These are phyloP conservation scores for Salix dunnii DNA, from an alignment of 345 rosid genomes.

Conservation along the genomic window DNA sequence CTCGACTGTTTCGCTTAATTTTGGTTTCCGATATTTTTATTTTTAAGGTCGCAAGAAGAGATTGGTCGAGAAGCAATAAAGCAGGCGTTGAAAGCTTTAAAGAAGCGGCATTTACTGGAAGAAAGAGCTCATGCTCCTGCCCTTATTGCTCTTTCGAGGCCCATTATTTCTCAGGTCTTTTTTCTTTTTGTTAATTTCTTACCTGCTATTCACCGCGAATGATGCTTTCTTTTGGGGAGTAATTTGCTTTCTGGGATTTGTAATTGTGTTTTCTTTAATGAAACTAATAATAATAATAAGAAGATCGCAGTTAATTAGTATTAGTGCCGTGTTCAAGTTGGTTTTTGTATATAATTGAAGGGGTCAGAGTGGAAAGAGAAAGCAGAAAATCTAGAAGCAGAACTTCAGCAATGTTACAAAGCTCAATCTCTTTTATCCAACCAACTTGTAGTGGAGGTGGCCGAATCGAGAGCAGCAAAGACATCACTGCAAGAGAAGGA, in stretches of 20 bases:
- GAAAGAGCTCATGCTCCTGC: slow-evolving; percentile 95
- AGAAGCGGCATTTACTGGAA: slow-evolving; percentile 80
- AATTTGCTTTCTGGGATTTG: not conserved
- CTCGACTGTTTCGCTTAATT: not conserved
- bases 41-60: slow-evolving; percentile 35
- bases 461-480: slow-evolving; percentile 70
- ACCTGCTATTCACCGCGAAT: not conserved
- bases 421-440: slow-evolving; percentile 89
- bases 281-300: too few relatives aligned
- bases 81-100: slow-evolving; percentile 76
- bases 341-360: slow-evolving; percentile 28
- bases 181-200: not conserved
- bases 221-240: not conserved
- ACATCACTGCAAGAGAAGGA: slow-evolving; percentile 71
- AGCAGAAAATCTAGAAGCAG: slow-evolving; percentile 63
- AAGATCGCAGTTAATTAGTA: too few relatives aligned
- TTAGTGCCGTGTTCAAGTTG: too few relatives aligned
- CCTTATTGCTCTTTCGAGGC: slow-evolving; percentile 66
- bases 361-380: slow-evolving; percentile 97
- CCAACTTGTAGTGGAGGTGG: slow-evolving; percentile 85
- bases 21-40: not conserved
- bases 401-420: slow-evolving; percentile 88
- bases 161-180: slow-evolving; percentile 72
- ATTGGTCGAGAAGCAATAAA: slow-evolving; percentile 61
- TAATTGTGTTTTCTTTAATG: too few relatives aligned